Evolutionary conservation across 306 rosid genomes (phyloP).

Genomic region (Cucurbita moschata): DNA sequence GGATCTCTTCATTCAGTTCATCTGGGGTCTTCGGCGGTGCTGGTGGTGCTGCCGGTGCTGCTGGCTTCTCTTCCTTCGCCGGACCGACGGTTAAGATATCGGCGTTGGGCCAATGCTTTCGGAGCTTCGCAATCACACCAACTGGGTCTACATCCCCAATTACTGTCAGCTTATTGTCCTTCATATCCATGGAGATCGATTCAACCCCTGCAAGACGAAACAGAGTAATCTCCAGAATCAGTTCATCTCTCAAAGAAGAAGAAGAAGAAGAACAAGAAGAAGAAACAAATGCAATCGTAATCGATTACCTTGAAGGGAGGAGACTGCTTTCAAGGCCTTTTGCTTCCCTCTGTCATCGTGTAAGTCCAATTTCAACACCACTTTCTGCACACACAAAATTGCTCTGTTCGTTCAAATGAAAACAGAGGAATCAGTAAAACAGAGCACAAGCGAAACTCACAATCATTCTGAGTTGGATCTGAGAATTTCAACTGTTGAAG

Average conservation of each 20-base stretch:
- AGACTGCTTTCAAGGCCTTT: constrained; percentile 63
- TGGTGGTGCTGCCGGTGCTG: neutral
- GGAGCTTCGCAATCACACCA: constrained; percentile 32
- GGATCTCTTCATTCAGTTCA: constrained; percentile 23
- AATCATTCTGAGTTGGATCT: neutral
- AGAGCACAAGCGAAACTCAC: neutral
- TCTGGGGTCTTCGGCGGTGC: no score
- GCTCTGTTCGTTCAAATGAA: neutral
- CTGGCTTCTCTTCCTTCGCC: constrained; percentile 30
- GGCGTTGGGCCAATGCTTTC: constrained; percentile 54
- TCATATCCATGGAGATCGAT: constrained; percentile 76
- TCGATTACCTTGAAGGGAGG: constrained; percentile 36
- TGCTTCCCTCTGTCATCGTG: constrained; percentile 59
- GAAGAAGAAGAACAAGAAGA: neutral
- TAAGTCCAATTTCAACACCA: constrained; percentile 58
- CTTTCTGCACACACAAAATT: constrained; percentile 32
- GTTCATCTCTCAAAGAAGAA: neutral
- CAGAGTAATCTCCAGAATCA: neutral
- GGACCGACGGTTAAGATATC: constrained; percentile 73
- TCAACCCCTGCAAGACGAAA: constrained; percentile 25
- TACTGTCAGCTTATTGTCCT: constrained; percentile 62
- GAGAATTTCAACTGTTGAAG: neutral
- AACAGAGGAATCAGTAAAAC: neutral
- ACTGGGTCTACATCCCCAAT: constrained; percentile 58
- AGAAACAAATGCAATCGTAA: neutral